A percentile compares a stretch with the other conserved stretches of the same genome.
Evolutionary conservation across 345 rosid genomes (phyloP).

Genomic region (Geranium rotundifolium): DNA sequence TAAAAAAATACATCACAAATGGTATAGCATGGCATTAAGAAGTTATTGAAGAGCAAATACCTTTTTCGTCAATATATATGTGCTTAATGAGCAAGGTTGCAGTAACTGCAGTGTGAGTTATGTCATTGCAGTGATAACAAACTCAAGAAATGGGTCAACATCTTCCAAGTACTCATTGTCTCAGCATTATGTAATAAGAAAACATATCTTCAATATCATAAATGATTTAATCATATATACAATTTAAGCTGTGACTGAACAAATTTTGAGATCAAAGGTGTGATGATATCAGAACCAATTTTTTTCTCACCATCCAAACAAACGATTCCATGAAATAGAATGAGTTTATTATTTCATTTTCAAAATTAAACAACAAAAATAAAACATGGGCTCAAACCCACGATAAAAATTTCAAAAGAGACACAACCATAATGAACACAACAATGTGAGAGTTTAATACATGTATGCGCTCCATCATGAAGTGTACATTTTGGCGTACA

Average conservation of each 20-base stretch:
- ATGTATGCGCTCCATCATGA: constrained; percentile 65
- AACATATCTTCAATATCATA: background rate
- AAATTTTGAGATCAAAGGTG: no score
- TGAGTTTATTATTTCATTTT: background rate
- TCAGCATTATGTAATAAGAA: constrained; percentile 38
- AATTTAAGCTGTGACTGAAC: background rate
- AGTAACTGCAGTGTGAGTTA: no score
- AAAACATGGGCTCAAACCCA: no score
- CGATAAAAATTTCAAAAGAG: no score
- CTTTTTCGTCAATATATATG: constrained; percentile 76
- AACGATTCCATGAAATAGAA: background rate
- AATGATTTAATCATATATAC: background rate
- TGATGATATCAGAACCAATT: no score
- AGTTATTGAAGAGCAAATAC: constrained; percentile 13
- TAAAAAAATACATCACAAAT: no score
- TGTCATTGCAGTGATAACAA: no score
- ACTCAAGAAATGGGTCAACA: constrained; percentile 55
- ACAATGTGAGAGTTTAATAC: constrained; percentile 4
- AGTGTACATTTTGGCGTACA: constrained; percentile 55
- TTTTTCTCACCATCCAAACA: background rate
- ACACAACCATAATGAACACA: background rate
- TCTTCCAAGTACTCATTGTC: constrained; percentile 56
- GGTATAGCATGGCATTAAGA: background rate
- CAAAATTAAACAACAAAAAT: background rate
- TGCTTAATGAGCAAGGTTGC: no score